Base-by-base conservation (phyloP, 1,284 basidiomycete genomes). In the Austropuccinia psidii region DNA sequence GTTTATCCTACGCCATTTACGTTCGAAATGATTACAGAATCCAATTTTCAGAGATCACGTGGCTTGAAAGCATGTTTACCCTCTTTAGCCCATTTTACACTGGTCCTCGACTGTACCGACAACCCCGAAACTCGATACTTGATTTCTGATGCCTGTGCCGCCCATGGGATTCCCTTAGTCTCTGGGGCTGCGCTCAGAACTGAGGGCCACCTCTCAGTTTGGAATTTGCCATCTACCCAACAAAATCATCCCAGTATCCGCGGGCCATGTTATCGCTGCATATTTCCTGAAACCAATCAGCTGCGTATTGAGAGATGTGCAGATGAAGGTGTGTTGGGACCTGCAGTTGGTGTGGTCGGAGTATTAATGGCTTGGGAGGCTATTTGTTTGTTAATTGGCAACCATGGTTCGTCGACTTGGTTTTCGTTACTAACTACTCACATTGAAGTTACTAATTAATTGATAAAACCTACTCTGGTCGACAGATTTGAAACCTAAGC, bases 31-130 rank as follows among this genome's bases (percentile, higher is more conserved):
- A 52, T 45, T 54, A 29, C 13, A 27, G 27, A 39, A 17, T 15
- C 66, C 17, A 33, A 39, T 19, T n/a, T n/a, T n/a, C 15, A 67
- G 9, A 54, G 49, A 54, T 37, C 29, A 29, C 35, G 2, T 21
- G 6, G 17, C 4, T 39, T 4, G 8, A 13, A 5, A 9, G 33
- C 41, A 29, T 9, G 4, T 21, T 33, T 69, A 47, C 66, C 66
- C 1, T 15, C 50, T 19, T 27, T 68, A 3, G 33, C 27, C 19
- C 35, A 58, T 19, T 69, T 69, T 33, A 43, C 66, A n/a, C 21
- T 97, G 50, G 85, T 98, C 58, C 84, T 98, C 17, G 96, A 98
- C 82, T 98, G 95, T 83, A 97, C 93, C 1, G 95, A 98, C 82
- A 95, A 96, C 76, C 88, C 90, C 1, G 86, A 89, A 3, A 94